phyloP scores from a whole-genome alignment of 495 filamentous ascomycete species.

The Corynascus novoguineensis region DNA sequence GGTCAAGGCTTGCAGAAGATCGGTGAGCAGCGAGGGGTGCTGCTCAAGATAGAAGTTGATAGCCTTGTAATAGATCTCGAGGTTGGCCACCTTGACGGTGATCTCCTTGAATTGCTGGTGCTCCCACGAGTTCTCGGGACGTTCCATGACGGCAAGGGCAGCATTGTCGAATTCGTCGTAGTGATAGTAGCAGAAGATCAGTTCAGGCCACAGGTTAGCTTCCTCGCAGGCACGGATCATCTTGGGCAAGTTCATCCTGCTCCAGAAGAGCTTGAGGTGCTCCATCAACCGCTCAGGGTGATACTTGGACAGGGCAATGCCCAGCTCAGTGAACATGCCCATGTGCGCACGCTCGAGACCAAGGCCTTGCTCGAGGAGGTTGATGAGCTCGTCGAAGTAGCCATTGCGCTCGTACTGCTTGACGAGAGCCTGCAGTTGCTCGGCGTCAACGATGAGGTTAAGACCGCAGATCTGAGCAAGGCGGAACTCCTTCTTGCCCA shows the following conservation, averaged over 20 bases:
- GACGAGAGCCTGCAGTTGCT: slow-evolving; percentile 89
- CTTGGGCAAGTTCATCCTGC: slow-evolving; percentile 96
- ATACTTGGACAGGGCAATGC: slow-evolving; percentile 92
- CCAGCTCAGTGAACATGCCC: slow-evolving; percentile 96
- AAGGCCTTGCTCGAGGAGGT: slow-evolving; percentile 88
- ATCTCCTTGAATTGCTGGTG: slow-evolving; percentile 99
- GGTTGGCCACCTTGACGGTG: slow-evolving; percentile 92
- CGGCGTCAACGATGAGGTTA: slow-evolving; percentile 96
- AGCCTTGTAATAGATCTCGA: slow-evolving; percentile 98
- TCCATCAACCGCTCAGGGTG: slow-evolving; percentile 97
- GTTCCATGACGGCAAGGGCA: slow-evolving; percentile 98
- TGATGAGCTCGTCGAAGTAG: slow-evolving; percentile 97
- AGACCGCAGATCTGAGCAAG: slow-evolving; percentile 98
- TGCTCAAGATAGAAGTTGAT: slow-evolving; percentile 98
- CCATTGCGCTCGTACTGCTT: slow-evolving; percentile 95
- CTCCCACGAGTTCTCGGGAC: slow-evolving; percentile 96
- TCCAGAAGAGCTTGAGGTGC: slow-evolving; percentile 98
- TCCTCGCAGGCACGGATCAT: slow-evolving; percentile 94
- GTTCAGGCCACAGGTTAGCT: slow-evolving; percentile 92
- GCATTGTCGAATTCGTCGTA: slow-evolving; percentile 99
- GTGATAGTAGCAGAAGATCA: slow-evolving; percentile 98
- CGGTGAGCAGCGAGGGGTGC: slow-evolving; percentile 90
- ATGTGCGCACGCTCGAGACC: slow-evolving; percentile 76
- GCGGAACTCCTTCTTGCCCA: slow-evolving; percentile 98
- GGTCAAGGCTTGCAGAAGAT: slow-evolving; percentile 87